Conservation (phyloP, 1,284 basidiomycete species). For the Malassezia furfur region DNA sequence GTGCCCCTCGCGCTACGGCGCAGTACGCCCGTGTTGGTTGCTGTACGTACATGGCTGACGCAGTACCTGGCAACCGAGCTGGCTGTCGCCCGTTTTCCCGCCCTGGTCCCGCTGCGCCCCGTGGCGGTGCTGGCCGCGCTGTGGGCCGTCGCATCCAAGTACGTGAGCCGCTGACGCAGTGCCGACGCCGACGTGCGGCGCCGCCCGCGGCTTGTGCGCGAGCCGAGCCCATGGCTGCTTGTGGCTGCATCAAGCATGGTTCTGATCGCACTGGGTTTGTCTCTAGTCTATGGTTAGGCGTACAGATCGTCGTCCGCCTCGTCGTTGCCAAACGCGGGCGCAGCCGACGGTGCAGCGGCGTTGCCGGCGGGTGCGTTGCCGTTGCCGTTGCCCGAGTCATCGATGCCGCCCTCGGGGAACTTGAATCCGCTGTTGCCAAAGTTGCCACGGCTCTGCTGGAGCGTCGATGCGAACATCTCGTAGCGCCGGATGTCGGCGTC, state of each 20-base stretch:
- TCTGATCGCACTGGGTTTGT: too few relatives aligned
- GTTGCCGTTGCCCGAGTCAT: slow-evolving; percentile 20
- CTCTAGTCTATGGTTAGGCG: slow-evolving; percentile 50
- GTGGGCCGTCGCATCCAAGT: too few relatives aligned
- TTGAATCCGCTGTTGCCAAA: slow-evolving; percentile 73
- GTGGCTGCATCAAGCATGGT: too few relatives aligned
- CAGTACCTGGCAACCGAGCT: not conserved
- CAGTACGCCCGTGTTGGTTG: too few relatives aligned
- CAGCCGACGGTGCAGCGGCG: slow-evolving; percentile 53
- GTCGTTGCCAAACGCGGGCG: slow-evolving; percentile 68
- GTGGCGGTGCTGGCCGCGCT: too few relatives aligned
- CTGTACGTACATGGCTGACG: not conserved
- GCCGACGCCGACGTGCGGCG: too few relatives aligned
- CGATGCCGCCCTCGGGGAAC: slow-evolving; percentile 70
- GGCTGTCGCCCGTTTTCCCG: not conserved
- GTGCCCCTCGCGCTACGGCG: too few relatives aligned
- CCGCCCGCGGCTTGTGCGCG: too few relatives aligned
- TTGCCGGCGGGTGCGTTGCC: slow-evolving; percentile 18
- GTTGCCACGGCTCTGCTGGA: slow-evolving; percentile 38
- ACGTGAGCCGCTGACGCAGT: too few relatives aligned
- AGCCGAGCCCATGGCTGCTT: too few relatives aligned
- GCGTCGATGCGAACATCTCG: slow-evolving; percentile 46
- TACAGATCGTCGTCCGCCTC: slow-evolving; percentile 78
- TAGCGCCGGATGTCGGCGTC: slow-evolving; percentile 82
- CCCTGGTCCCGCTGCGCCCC: not conserved